Percentiles rank a stretch among this genome's conserved stretches.
phyloP scores from a whole-genome alignment of 2,329 filamentous ascomycete species.

The Graphium sp. region DNA sequence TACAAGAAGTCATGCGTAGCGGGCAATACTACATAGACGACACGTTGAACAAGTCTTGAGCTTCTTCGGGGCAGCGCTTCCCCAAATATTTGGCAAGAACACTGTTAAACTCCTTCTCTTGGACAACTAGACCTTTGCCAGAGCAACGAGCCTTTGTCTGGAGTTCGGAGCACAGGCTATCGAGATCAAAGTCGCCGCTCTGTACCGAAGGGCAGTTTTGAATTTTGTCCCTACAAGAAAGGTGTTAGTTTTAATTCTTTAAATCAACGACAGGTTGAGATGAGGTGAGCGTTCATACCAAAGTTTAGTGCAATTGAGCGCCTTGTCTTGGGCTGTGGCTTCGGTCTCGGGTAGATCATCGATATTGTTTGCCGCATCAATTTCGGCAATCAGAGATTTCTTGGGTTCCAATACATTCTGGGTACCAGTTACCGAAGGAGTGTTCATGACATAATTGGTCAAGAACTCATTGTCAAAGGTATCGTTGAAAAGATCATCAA shows the following conservation, averaged over 20 bases:
- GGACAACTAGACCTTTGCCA: conserved; percentile 75
- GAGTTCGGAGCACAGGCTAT: conserved; percentile 80
- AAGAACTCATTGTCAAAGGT: conserved; percentile 69
- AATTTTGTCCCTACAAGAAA: conserved; percentile 67
- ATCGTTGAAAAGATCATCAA: conserved; percentile 61
- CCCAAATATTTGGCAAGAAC: conserved; percentile 52
- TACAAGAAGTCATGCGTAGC: no score
- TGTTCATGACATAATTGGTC: conserved; percentile 71
- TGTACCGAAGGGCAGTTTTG: conserved; percentile 78
- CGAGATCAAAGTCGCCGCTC: conserved; percentile 83
- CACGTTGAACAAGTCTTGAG: no score
- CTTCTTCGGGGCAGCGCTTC: conserved; percentile 12
- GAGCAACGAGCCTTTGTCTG: conserved; percentile 94
- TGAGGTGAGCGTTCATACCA: conserved; percentile 47
- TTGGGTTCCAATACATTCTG: no score
- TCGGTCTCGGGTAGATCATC: conserved; percentile 2
- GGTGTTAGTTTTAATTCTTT: conserved; percentile 19
- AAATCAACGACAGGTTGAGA: background rate
- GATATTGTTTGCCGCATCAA: conserved; percentile 36
- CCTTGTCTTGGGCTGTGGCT: conserved; percentile 29
- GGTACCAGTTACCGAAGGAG: no score
- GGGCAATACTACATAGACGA: no score
- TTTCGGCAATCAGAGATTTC: conserved; percentile 59
- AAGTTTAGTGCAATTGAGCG: conserved; percentile 78
- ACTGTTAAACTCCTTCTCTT: conserved; percentile 73